These are phyloP conservation scores for Ceratocystis colombiana DNA, from an alignment of 2,329 filamentous ascomycete species.

Conservation along the genomic window DNA sequence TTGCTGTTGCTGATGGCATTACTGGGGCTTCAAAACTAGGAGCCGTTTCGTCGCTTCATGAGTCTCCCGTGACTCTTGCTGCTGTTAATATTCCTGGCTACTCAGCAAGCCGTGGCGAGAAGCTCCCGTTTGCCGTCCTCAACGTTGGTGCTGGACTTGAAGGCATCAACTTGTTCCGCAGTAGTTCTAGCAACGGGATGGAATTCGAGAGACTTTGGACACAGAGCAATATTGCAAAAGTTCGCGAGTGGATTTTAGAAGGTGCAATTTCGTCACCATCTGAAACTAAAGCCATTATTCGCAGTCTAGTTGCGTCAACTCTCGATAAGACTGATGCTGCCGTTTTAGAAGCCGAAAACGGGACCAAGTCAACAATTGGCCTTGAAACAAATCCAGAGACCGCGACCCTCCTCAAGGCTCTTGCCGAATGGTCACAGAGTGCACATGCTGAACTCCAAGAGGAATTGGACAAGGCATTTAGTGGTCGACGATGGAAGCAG, in stretches of 20 bases:
- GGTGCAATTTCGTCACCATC: conserved; percentile 36
- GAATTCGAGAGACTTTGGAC: conserved; percentile 67
- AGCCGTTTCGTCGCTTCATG: conserved; percentile 35
- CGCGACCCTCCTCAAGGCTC: conserved; percentile 40
- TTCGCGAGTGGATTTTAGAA: conserved; percentile 55
- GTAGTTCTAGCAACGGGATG: conserved; percentile 58
- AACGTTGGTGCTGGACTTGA: conserved; percentile 53
- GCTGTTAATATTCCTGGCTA: conserved; percentile 50
- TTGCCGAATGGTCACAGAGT: conserved; percentile 64
- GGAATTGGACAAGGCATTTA: conserved; percentile 67
- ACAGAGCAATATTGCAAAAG: conserved; percentile 54
- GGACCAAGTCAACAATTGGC: conserved; percentile 32
- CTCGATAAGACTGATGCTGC: conserved; percentile 45
- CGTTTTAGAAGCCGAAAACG: conserved; percentile 43
- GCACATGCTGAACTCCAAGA: conserved; percentile 77
- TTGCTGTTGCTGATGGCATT: conserved; percentile 65
- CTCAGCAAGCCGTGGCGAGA: conserved; percentile 32
- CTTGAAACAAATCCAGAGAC: conserved; percentile 32
- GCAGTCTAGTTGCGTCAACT: conserved; percentile 56
- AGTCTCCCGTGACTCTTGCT: conserved; percentile 39
- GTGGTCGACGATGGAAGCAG: conserved; percentile 64
- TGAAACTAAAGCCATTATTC: conserved; percentile 55
- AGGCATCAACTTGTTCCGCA: conserved; percentile 57
- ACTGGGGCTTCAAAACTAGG: conserved; percentile 51
- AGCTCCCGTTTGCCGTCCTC: conserved; percentile 45